Evolutionary conservation across 352 stramenopile species (phyloP), one percentile per base, ranked within the genome.

Genomic region (Ophiocytium majus): DNA sequence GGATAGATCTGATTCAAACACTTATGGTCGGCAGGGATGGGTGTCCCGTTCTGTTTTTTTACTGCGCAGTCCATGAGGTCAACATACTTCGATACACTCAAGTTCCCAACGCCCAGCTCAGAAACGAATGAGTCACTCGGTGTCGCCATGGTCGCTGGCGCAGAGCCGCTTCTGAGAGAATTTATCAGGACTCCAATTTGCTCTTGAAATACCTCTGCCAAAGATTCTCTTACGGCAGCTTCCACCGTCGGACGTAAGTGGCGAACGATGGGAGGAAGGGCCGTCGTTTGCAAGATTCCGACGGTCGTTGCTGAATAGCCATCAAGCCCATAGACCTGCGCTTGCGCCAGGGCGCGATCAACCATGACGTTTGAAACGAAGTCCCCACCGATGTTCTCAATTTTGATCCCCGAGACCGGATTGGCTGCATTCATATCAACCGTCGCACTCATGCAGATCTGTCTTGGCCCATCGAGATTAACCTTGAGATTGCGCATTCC

Each of bases 401-500:
- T 23, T 71, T 71, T 71, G 19, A 71, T 28, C 19, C 57, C 28
- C 19, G 57, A 71, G 28, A 71, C 19, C 23, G 28, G 23, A 71
- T 23, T 23, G 23, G 28, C 28, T 71, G 19, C 28, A 28, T 28
- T 71, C 28, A 71, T 23, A 71, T 71, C 57, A 71, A 71, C 57
- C 57, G 23, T 23, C 23, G 57, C 57, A 28, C 19, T 71, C 19
- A 71, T 23, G 28, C 57, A 71, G 57, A 71, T 28, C 57, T 71
- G 57, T 71, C 57, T 71, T 71, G 19, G 23, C 28, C 57, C 57
- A 28, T 71, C 57, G 57, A 71, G 57, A 71, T 71, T 71, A 23
- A 71, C 28, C 28, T 71, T 28, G 23, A 71, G 28, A 71, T 71
- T 71, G 28, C 28, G 23, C 19, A 71, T 23, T 23, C 57, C 57